Base-by-base conservation (phyloP, 2,329 filamentous ascomycete species). In the Neopestalotiopsis sp. region DNA sequence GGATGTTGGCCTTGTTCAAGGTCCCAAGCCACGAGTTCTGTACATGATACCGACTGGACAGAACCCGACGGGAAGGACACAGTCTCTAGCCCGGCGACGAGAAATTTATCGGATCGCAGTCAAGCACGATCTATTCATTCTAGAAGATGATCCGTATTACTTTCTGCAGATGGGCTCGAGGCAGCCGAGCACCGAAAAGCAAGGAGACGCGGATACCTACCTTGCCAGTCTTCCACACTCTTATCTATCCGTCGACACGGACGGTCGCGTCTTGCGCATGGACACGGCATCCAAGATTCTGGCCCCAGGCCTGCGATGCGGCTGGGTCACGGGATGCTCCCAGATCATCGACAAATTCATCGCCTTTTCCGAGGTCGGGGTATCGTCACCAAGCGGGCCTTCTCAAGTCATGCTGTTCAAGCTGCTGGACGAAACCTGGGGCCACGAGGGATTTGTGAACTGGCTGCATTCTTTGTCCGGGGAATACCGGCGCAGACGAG, bases 81-180 rank as follows among this genome's bases (percentile, higher is more conserved):
- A 92, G 74, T 83, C 85, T 67, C 78, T 79, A 1, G 80, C 87
- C 70, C 84, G 91, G 66, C 85, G 91, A 66, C 85, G 83, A 73
- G 88, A 85, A 32, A 84, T 93, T 68, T 93, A 93, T 80, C 84
- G 83, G 65, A 82, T 93, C 20, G 88, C 88, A 6, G 90, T 91
- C 77, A 92, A 92, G 80, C 91, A 94, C 78, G 90, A 93, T 76
- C 73, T 93, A 66, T 88, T 87, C 79, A 91, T 93, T 76, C 79
- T 93, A 70, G 91, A 93, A 81, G 91, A 93, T 74, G 91, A 93
- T 72, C 91, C 91, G 2, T 93, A 93, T 81, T 93, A 92, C 79
- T 93, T 93, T 82, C 84, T 93, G 56, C 91, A 93, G 74, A 88
- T 90, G 82, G 66, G 61, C 0, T n/a, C n/a, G 12, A 9, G 28